phyloP scores from a whole-genome alignment of 768 basidiomycete genomes.

The Tulasnella calospora region DNA sequence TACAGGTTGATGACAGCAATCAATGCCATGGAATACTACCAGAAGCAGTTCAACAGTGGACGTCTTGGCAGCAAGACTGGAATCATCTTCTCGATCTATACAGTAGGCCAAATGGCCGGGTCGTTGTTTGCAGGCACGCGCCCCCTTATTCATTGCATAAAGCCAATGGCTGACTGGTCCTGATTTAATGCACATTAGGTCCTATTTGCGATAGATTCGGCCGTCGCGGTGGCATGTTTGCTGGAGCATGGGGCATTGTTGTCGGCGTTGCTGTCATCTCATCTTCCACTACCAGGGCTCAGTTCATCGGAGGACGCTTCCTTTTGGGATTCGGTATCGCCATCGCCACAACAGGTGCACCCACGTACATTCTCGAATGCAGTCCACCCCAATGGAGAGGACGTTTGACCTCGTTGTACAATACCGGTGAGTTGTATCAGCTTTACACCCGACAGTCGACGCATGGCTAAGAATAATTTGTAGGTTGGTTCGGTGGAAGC shows the following conservation, averaged over 20 bases:
- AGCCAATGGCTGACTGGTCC: background rate
- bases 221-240: slow-evolving; percentile 32
- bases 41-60: slow-evolving; percentile 16
- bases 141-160: background rate
- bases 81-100: slow-evolving; percentile 26
- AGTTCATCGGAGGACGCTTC: slow-evolving; percentile 34
- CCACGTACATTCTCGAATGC: slow-evolving; percentile 35
- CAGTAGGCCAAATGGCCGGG: slow-evolving; percentile 32
- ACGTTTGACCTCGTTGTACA: slow-evolving; percentile 24
- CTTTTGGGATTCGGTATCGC: slow-evolving; percentile 34
- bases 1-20: slow-evolving; percentile 21
- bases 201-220: slow-evolving; percentile 31
- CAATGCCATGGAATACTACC: slow-evolving; percentile 27
- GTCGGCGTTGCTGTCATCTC: slow-evolving; percentile 32
- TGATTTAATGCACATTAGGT: background rate
- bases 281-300: slow-evolving; percentile 30
- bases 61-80: slow-evolving; percentile 18
- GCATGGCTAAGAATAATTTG: background rate
- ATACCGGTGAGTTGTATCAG: slow-evolving; percentile 7
- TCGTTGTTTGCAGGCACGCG: slow-evolving; percentile 29
- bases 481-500: slow-evolving; percentile 25
- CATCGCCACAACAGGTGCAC: slow-evolving; percentile 34
- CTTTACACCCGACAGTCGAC: background rate
- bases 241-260: slow-evolving; percentile 30
- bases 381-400: slow-evolving; percentile 31